These are phyloP conservation scores for Tuber aestivum DNA, from an alignment of 495 filamentous ascomycete species.

Conservation along the genomic window DNA sequence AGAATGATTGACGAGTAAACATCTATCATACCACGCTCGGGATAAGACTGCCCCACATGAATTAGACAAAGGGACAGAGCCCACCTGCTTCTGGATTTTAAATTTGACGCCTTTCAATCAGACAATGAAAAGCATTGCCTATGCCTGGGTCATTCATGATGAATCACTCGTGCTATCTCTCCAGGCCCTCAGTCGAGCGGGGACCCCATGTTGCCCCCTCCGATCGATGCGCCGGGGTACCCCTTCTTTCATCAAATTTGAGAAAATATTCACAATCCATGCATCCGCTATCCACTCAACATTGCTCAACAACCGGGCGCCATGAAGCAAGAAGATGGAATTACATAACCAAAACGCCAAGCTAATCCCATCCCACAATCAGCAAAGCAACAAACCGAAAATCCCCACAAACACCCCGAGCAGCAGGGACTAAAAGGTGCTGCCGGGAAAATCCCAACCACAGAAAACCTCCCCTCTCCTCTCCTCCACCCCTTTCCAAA, in stretches of 20 bases:
- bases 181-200: background rate
- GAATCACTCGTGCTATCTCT: background rate
- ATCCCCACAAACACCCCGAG: background rate
- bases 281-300: background rate
- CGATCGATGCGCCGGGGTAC: background rate
- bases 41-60: background rate
- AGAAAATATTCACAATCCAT: background rate
- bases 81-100: background rate
- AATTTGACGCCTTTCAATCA: background rate
- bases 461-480: background rate
- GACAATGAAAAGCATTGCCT: background rate
- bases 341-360: background rate
- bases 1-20: background rate
- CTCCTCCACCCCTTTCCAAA: background rate
- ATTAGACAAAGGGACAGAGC: background rate
- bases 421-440: background rate
- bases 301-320: background rate
- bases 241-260: background rate
- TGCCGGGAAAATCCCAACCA: background rate
- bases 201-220: background rate
- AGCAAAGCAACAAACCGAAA: background rate
- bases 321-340: background rate
- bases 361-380: background rate
- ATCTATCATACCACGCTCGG: background rate
- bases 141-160: background rate